Conservation (phyloP, 2,329 filamentous ascomycete species). For the Monosporascus sp. region DNA sequence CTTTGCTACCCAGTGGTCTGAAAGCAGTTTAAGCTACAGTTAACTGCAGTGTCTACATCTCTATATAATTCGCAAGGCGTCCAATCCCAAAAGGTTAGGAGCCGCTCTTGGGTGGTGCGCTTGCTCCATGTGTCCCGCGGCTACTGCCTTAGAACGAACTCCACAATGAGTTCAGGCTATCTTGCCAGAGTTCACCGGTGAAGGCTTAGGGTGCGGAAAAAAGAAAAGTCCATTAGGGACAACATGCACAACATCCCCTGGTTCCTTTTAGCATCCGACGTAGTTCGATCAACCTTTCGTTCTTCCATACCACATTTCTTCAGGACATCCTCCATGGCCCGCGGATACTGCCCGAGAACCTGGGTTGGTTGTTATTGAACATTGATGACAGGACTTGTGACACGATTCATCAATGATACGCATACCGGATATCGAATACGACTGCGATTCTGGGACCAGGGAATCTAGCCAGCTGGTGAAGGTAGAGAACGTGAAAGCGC, state of each 20-base stretch:
- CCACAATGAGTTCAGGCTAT: too few species aligned
- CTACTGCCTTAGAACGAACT: too few species aligned
- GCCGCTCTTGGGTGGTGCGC: too few species aligned
- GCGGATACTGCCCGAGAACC: constrained; percentile 12
- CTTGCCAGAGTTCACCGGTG: neutral
- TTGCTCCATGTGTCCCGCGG: too few species aligned
- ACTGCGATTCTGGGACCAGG: neutral
- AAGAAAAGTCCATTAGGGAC: constrained; percentile 16
- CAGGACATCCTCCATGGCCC: constrained; percentile 7
- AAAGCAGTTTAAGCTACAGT: too few species aligned
- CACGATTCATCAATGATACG: constrained; percentile 6
- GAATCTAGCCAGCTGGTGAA: neutral
- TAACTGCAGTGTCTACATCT: too few species aligned
- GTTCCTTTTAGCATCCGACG: too few species aligned
- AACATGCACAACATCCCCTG: constrained; percentile 8
- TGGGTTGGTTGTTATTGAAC: neutral
- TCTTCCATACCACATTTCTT: neutral
- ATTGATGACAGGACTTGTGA: neutral
- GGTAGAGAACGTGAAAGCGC: neutral
- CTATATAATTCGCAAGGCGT: too few species aligned
- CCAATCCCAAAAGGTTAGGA: too few species aligned
- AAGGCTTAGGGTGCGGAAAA: constrained; percentile 8
- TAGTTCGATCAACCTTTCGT: too few species aligned
- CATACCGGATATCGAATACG: neutral
- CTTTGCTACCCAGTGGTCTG: too few species aligned